Percentiles rank a stretch among this genome's conserved stretches.
Conservation (phyloP, 2,329 filamentous ascomycete genomes). For the Fusarium sp. region DNA sequence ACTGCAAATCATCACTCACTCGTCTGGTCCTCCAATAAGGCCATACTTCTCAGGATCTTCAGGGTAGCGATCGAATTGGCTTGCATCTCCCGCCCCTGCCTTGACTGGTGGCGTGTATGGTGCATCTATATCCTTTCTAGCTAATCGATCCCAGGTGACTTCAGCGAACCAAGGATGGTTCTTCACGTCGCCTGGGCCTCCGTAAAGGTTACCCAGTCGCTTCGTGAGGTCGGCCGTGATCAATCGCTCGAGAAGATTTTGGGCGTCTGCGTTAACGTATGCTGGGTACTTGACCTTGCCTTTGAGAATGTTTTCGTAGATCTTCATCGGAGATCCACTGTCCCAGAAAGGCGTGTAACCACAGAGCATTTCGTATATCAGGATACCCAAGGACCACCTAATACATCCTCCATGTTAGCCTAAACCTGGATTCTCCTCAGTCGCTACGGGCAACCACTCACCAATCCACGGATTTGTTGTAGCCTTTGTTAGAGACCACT, state of each 20-base stretch:
- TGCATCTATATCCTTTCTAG: slow-evolving; percentile 96
- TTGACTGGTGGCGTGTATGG: slow-evolving; percentile 97
- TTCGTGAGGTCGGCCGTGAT: slow-evolving; percentile 97
- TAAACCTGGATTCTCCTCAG: not conserved
- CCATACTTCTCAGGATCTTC: slow-evolving; percentile 97
- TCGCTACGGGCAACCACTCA: slow-evolving; percentile 62
- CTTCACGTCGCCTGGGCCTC: slow-evolving; percentile 92
- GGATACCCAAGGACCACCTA: slow-evolving; percentile 98
- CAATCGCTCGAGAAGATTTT: slow-evolving; percentile 90
- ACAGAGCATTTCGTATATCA: slow-evolving; percentile 99
- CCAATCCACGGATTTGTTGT: slow-evolving; percentile 99
- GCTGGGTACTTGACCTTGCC: slow-evolving; percentile 96
- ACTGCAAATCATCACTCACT: slow-evolving; percentile 69
- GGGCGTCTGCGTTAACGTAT: slow-evolving; percentile 94
- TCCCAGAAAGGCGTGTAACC: slow-evolving; percentile 99
- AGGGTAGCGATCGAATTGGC: slow-evolving; percentile 97
- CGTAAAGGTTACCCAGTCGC: slow-evolving; percentile 92
- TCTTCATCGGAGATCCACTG: slow-evolving; percentile 96
- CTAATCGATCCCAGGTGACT: slow-evolving; percentile 95
- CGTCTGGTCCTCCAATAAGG: slow-evolving; percentile 76
- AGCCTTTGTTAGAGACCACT: slow-evolving; percentile 98
- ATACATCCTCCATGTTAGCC: slow-evolving; percentile 19
- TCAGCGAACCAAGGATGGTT: slow-evolving; percentile 96
- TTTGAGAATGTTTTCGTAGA: slow-evolving; percentile 98
- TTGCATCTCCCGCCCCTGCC: slow-evolving; percentile 93